Conservation (phyloP, 1,139 yeast genomes). For the Candida tropicalis region DNA sequence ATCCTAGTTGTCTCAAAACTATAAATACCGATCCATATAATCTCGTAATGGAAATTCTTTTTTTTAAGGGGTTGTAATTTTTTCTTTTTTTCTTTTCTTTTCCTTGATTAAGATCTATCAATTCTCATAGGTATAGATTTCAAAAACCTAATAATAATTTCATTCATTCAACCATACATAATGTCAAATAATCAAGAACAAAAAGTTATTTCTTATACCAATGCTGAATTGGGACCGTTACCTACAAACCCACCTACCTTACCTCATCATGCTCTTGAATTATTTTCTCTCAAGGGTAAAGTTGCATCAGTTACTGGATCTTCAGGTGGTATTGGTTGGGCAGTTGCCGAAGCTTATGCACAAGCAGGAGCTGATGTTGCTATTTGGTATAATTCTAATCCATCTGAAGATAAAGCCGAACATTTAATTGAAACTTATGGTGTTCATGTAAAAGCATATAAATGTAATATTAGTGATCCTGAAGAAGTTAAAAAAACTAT, state of each 20-base stretch:
- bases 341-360: slow-evolving; percentile 83
- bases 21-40: not conserved
- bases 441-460: slow-evolving; percentile 69
- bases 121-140: too few relatives aligned
- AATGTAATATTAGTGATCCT: slow-evolving; percentile 65
- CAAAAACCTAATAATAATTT: too few relatives aligned
- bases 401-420: slow-evolving; percentile 62
- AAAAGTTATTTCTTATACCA: slow-evolving; percentile 21
- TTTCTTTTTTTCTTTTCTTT: not conserved
- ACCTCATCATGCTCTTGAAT: slow-evolving; percentile 39
- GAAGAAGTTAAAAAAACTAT: slow-evolving; percentile 61
- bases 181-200: not conserved
- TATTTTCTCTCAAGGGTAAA: slow-evolving; percentile 76
- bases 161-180: too few relatives aligned
- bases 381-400: slow-evolving; percentile 64
- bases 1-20: too few relatives aligned
- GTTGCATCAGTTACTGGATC: slow-evolving; percentile 91
- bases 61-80: too few relatives aligned
- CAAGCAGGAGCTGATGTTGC: slow-evolving; percentile 93
- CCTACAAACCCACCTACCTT: slow-evolving; percentile 34
- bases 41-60: too few relatives aligned
- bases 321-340: slow-evolving; percentile 82
- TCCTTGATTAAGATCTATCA: not conserved
- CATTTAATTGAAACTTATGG: slow-evolving; percentile 62
- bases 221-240: slow-evolving; percentile 29